phyloP scores from a whole-genome alignment of 116 monocot genomes.

The Posidonia oceanica region DNA sequence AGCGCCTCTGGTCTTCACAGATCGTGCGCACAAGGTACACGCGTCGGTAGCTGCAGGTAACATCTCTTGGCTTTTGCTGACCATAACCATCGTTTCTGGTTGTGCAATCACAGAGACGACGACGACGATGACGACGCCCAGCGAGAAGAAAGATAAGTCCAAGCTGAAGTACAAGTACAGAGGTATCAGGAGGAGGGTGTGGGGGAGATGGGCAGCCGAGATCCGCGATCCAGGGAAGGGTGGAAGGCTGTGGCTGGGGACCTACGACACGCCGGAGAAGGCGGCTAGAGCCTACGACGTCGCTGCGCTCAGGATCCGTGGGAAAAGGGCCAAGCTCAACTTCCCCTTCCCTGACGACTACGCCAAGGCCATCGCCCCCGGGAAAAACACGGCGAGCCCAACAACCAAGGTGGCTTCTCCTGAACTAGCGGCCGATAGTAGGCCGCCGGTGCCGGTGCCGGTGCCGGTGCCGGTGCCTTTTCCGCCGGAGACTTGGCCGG shows the following conservation, averaged over 20 bases:
- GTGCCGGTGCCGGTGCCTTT: too few species aligned
- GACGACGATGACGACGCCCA: neutral
- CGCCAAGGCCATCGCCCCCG: too few species aligned
- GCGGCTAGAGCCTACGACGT: conserved; percentile 71
- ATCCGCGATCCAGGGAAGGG: conserved; percentile 1
- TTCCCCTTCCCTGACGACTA: conserved; percentile 16
- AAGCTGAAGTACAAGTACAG: conserved; percentile 1
- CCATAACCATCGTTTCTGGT: too few species aligned
- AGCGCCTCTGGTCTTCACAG: too few species aligned
- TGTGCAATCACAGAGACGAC: neutral
- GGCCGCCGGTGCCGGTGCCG: too few species aligned
- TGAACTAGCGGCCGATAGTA: too few species aligned
- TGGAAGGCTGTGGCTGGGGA: conserved; percentile 48
- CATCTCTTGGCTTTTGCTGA: too few species aligned
- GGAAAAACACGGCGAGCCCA: too few species aligned
- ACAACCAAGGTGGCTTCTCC: too few species aligned
- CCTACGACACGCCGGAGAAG: conserved; percentile 64
- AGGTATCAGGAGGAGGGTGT: neutral
- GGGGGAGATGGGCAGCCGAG: conserved; percentile 7
- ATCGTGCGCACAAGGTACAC: too few species aligned
- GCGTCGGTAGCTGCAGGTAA: too few species aligned
- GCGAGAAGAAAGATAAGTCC: neutral
- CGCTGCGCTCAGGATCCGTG: conserved; percentile 52
- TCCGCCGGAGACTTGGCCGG: too few species aligned
- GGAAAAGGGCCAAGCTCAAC: conserved; percentile 51